These are phyloP conservation scores for Tagetes patula DNA, from an alignment of 129 eudicot genomes.

Conservation along the genomic window DNA sequence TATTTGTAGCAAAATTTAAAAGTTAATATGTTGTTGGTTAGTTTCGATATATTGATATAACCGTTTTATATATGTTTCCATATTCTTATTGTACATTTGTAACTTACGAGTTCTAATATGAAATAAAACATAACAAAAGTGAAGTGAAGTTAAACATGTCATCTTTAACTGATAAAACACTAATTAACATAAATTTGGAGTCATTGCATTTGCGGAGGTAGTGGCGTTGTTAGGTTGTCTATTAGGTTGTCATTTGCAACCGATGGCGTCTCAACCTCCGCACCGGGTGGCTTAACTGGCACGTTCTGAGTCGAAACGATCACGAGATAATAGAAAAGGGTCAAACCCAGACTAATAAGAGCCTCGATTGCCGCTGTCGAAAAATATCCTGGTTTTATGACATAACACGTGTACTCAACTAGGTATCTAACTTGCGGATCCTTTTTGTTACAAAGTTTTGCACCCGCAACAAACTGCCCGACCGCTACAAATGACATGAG, in stretches of 20 bases:
- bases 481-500: slow-evolving; percentile 25
- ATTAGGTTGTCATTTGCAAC: neutral
- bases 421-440: neutral
- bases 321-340: slow-evolving; percentile 31
- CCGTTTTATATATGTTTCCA: neutral
- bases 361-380: slow-evolving; percentile 24
- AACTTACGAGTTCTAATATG: no score
- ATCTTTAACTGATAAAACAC: neutral
- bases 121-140: no score
- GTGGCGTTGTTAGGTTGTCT: neutral
- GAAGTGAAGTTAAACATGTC: no score
- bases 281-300: neutral
- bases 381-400: slow-evolving; percentile 15
- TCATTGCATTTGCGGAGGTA: slow-evolving; percentile 6
- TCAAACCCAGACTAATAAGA: slow-evolving; percentile 24
- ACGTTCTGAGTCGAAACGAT: slow-evolving; percentile 27
- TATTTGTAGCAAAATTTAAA: neutral
- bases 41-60: neutral
- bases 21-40: neutral
- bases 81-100: no score
- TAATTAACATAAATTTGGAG: no score
- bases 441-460: slow-evolving; percentile 13
- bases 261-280: slow-evolving; percentile 23
- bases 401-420: slow-evolving; percentile 16
- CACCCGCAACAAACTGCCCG: slow-evolving; percentile 25